Percentiles rank a stretch among this genome's conserved stretches.
Conservation (phyloP, 495 filamentous ascomycete species). For the Neurospora sp. region DNA sequence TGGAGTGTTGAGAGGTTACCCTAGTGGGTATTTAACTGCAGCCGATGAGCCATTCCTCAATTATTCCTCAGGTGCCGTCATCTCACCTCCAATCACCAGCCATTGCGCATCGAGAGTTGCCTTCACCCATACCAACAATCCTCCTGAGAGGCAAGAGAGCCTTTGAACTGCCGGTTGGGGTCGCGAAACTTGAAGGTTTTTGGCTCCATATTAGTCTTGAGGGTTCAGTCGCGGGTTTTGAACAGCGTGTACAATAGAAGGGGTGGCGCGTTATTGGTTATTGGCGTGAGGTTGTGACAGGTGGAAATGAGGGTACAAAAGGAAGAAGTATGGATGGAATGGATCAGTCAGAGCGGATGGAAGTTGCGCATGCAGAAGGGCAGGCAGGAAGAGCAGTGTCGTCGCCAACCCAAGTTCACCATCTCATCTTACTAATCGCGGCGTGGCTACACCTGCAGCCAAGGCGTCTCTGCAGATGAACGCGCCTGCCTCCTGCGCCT, state of each 20-base stretch:
- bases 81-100: neutral
- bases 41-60: neutral
- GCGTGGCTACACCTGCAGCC: too few relatives aligned
- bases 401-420: too few relatives aligned
- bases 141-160: neutral
- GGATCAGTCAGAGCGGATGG: too few relatives aligned
- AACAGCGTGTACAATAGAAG: neutral
- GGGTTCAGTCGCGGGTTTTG: neutral
- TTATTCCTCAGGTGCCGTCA: neutral
- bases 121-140: neutral
- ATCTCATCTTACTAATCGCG: too few relatives aligned
- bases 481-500: too few relatives aligned
- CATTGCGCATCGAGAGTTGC: neutral
- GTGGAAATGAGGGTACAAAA: neutral
- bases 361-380: too few relatives aligned
- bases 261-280: neutral
- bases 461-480: too few relatives aligned
- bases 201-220: neutral
- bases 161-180: accelerated
- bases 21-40: neutral
- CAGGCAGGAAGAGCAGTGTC: too few relatives aligned
- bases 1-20: neutral
- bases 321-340: neutral
- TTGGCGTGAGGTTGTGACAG: too few relatives aligned
- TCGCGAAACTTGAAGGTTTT: neutral